These are phyloP conservation scores for Debaryomyces sp. DNA, from an alignment of 1,139 yeast genomes.

Conservation along the genomic window DNA sequence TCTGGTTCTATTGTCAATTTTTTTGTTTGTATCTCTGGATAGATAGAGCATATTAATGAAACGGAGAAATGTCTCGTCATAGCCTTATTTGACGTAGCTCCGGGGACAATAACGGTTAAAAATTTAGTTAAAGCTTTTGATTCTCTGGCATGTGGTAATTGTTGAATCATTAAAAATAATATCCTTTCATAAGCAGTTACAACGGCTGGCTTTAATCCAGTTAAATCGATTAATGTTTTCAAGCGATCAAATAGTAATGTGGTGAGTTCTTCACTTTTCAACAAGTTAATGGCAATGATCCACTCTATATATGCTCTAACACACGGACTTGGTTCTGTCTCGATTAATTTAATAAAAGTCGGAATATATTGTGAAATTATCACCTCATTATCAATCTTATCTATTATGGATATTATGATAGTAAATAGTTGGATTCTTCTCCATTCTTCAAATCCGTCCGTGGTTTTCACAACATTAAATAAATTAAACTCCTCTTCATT, in stretches of 20 bases:
- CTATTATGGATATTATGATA: conserved; percentile 45
- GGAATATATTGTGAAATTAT: conserved; percentile 19
- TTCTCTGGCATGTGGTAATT: conserved; percentile 33
- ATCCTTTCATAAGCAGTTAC: conserved; percentile 65
- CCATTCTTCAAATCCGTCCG: conserved; percentile 72
- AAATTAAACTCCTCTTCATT: conserved; percentile 45
- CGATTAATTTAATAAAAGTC: conserved; percentile 28
- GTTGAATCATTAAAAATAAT: conserved; percentile 53
- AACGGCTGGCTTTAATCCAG: conserved; percentile 49
- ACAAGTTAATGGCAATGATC: conserved; percentile 55
- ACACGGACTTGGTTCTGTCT: conserved; percentile 72
- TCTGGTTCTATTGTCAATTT: conserved; percentile 32
- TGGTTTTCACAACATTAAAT: conserved; percentile 52
- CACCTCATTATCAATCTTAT: conserved; percentile 20
- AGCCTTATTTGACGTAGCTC: conserved; percentile 84
- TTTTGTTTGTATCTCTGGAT: conserved; percentile 37
- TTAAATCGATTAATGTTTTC: conserved; percentile 15
- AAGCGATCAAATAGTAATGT: conserved; percentile 23
- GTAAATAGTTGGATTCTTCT: conserved; percentile 61
- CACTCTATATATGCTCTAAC: conserved; percentile 79
- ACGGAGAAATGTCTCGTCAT: conserved; percentile 80
- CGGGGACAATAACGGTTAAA: conserved; percentile 49
- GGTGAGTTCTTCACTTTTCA: conserved; percentile 18
- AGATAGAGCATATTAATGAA: conserved; percentile 65
- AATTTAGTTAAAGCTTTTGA: conserved; percentile 22